A percentile compares a stretch with the other conserved stretches of the same genome.
Conservation (phyloP, 495 filamentous ascomycete genomes). For the Penicillium dipodomyicola region DNA sequence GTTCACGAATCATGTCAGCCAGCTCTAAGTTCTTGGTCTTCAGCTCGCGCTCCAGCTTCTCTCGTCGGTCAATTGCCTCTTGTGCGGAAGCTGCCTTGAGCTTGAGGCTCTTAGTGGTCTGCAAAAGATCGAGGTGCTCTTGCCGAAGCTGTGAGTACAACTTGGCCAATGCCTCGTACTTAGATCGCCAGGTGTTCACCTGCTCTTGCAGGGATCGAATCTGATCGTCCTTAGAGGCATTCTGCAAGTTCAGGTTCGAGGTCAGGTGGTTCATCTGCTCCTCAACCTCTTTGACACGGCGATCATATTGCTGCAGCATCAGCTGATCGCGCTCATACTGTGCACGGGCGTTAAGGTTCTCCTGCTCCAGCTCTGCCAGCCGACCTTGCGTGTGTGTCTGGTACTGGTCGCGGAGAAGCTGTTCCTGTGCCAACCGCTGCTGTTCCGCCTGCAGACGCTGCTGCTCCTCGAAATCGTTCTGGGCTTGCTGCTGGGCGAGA, state of each 20-base stretch:
- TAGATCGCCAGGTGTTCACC: constrained; percentile 92
- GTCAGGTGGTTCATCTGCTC: constrained; percentile 80
- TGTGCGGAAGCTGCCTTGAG: constrained; percentile 94
- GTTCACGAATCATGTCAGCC: constrained; percentile 96
- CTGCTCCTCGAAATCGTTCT: constrained; percentile 92
- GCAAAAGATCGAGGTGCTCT: constrained; percentile 90
- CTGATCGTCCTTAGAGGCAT: constrained; percentile 87
- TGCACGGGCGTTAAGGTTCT: constrained; percentile 89
- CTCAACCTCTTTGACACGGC: constrained; percentile 88
- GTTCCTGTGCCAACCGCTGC: constrained; percentile 85
- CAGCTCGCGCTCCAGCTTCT: constrained; percentile 93
- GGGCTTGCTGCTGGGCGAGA: constrained; percentile 73
- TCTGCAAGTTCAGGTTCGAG: constrained; percentile 79
- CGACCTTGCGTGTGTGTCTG: constrained; percentile 90
- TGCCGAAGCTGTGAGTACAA: constrained; percentile 93
- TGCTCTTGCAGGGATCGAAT: constrained; percentile 90
- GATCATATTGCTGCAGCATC: constrained; percentile 95
- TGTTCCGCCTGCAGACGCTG: constrained; percentile 86
- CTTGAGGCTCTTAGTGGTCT: constrained; percentile 94
- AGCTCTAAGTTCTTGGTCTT: constrained; percentile 98
- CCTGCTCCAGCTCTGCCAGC: constrained; percentile 87
- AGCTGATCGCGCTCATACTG: constrained; percentile 97
- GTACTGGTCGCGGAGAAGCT: constrained; percentile 80
- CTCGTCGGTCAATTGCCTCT: constrained; percentile 90
- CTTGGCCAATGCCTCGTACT: constrained; percentile 95